Evolutionary conservation across 2,329 filamentous ascomycete species (phyloP).

Genomic region (Phialophora chinensis): DNA sequence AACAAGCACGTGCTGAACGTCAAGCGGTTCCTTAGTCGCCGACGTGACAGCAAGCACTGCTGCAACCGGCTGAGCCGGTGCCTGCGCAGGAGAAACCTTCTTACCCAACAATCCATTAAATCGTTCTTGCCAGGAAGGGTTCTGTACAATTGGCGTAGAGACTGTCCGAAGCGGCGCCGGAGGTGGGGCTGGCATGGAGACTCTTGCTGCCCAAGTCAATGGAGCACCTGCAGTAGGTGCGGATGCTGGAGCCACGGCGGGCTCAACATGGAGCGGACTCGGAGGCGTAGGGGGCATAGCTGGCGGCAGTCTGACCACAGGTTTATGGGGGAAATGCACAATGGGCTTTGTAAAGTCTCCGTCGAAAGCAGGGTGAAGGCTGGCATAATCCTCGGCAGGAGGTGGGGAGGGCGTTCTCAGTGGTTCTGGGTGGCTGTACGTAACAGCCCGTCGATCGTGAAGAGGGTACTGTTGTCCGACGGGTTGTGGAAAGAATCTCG

Average conservation of each 20-base stretch:
- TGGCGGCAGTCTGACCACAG: slow-evolving; percentile 77
- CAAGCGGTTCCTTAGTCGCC: slow-evolving; percentile 69
- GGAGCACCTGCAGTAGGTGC: slow-evolving; percentile 39
- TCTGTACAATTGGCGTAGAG: slow-evolving; percentile 52
- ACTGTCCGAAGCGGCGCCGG: slow-evolving; percentile 47
- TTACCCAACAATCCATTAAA: slow-evolving; percentile 82
- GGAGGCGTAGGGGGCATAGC: slow-evolving; percentile 37
- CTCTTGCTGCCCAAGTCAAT: slow-evolving; percentile 47
- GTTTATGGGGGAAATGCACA: slow-evolving; percentile 67
- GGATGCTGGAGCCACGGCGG: neutral
- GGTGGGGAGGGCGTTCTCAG: slow-evolving; percentile 57
- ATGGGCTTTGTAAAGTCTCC: slow-evolving; percentile 58
- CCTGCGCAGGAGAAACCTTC: slow-evolving; percentile 53
- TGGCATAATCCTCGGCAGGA: slow-evolving; percentile 62
- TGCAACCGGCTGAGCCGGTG: slow-evolving; percentile 19
- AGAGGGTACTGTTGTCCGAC: slow-evolving; percentile 21
- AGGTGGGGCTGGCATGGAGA: slow-evolving; percentile 46
- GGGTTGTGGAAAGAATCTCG: slow-evolving; percentile 54
- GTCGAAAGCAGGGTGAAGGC: slow-evolving; percentile 62
- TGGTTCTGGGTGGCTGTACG: slow-evolving; percentile 43
- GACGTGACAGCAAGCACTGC: slow-evolving; percentile 62
- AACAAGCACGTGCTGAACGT: slow-evolving; percentile 51
- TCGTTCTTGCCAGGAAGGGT: slow-evolving; percentile 52
- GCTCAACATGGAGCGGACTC: slow-evolving; percentile 34
- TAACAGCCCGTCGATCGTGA: slow-evolving; percentile 46